A percentile compares a stretch with the other conserved stretches of the same genome.
phyloP scores from a whole-genome alignment of 768 basidiomycete genomes.

The Pleurotus cornucopiae region DNA sequence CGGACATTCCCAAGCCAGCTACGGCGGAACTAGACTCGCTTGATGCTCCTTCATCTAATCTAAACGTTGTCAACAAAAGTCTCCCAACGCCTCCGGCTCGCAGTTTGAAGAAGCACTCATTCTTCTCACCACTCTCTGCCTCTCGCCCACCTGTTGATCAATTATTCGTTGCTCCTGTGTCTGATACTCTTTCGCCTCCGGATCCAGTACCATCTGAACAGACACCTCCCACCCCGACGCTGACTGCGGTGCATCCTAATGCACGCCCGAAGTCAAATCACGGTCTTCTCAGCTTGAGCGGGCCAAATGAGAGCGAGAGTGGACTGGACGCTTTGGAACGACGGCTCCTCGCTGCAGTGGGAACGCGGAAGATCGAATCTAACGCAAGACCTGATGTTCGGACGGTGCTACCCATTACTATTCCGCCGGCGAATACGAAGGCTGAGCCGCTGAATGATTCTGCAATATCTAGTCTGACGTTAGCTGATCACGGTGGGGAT shows the following conservation, averaged over 20 bases:
- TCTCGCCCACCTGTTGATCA: constrained; percentile 25
- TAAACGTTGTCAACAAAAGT: constrained; percentile 44
- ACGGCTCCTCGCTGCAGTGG: constrained; percentile 65
- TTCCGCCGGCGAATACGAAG: constrained; percentile 24
- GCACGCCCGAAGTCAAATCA: constrained; percentile 17
- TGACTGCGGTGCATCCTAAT: constrained; percentile 38
- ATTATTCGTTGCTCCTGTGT: constrained; percentile 13
- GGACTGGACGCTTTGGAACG: constrained; percentile 75
- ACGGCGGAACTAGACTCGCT: neutral
- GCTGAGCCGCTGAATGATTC: constrained; percentile 42
- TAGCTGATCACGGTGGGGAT: constrained; percentile 28
- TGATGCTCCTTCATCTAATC: neutral
- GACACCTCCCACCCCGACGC: constrained; percentile 50
- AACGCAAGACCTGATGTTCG: constrained; percentile 29
- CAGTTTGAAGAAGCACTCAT: constrained; percentile 29
- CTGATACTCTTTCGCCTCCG: neutral
- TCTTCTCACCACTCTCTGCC: constrained; percentile 7
- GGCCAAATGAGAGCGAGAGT: constrained; percentile 38
- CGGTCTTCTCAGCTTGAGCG: constrained; percentile 13
- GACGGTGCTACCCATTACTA: constrained; percentile 30
- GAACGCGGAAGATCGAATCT: constrained; percentile 50
- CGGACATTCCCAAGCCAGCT: constrained; percentile 28
- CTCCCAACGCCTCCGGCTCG: constrained; percentile 57
- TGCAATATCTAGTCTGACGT: constrained; percentile 52
- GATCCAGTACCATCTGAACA: constrained; percentile 21